Conservation (phyloP, 2,329 filamentous ascomycete genomes). For the Didymella lethalis region DNA sequence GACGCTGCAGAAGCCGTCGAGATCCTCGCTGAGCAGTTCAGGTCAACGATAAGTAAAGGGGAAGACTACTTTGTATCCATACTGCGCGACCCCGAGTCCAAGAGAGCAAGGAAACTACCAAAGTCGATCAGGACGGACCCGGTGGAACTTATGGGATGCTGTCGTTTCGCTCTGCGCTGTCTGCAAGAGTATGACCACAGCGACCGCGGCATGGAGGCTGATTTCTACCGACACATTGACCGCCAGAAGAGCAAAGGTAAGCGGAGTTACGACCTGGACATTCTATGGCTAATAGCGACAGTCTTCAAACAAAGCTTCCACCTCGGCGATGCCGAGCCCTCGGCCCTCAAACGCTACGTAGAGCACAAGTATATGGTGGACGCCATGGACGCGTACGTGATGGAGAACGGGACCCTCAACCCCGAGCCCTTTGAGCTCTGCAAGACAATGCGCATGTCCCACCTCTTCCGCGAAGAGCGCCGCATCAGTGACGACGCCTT, state of each 20-base stretch:
- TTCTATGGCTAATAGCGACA: conserved; percentile 16
- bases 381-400: conserved; percentile 36
- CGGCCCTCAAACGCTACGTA: conserved; percentile 49
- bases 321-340: conserved; percentile 54
- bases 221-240: conserved; percentile 43
- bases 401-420: conserved; percentile 22
- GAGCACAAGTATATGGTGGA: conserved; percentile 50
- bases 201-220: conserved; percentile 25
- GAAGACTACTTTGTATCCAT: conserved; percentile 29
- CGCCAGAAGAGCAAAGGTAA: conserved; percentile 49
- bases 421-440: conserved; percentile 34
- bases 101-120: conserved; percentile 19
- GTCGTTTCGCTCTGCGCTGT: conserved; percentile 25
- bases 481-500: conserved; percentile 36
- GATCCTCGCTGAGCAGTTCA: conserved; percentile 21
- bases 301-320: conserved; percentile 58
- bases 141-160: conserved; percentile 25
- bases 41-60: background rate
- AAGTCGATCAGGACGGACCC: conserved; percentile 20
- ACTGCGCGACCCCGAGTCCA: conserved; percentile 16
- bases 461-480: conserved; percentile 29
- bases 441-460: conserved; percentile 30
- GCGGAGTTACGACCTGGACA: background rate
- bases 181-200: conserved; percentile 24
- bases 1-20: conserved; percentile 22